Percentiles rank a stretch among this genome's conserved stretches.
phyloP scores from a whole-genome alignment of 441 rosid genomes.

The Croton setiger region DNA sequence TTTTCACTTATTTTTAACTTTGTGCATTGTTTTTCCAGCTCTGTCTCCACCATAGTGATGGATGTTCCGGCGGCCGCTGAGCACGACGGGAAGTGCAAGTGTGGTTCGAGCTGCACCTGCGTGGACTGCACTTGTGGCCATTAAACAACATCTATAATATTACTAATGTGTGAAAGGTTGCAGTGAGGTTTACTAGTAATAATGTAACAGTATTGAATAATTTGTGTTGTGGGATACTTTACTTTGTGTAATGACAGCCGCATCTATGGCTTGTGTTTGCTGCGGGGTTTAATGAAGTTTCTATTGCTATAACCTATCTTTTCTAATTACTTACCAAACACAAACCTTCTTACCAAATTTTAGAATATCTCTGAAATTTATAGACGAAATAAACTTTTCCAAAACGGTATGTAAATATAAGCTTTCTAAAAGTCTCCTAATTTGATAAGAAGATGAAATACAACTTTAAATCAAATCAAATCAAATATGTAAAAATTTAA shows the following conservation, averaged over 20 bases:
- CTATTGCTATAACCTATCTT: slow-evolving; percentile 8
- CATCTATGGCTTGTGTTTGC: slow-evolving; percentile 15
- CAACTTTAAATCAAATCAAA: too few relatives aligned
- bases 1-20: background rate
- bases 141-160: slow-evolving; percentile 3
- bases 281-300: slow-evolving; percentile 25
- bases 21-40: slow-evolving; percentile 35
- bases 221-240: background rate
- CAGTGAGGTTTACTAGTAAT: slow-evolving; percentile 6
- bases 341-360: too few relatives aligned
- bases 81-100: slow-evolving; percentile 72
- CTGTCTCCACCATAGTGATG: slow-evolving; percentile 35
- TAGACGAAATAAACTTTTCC: too few relatives aligned
- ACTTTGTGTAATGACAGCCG: slow-evolving; percentile 16
- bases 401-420: too few relatives aligned
- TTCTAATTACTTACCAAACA: background rate
- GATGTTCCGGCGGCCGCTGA: slow-evolving; percentile 50
- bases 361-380: too few relatives aligned
- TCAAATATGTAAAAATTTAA: too few relatives aligned
- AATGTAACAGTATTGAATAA: slow-evolving; percentile 24
- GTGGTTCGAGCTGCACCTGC: slow-evolving; percentile 66
- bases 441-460: too few relatives aligned
- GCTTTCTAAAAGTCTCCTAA: too few relatives aligned
- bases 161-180: background rate
- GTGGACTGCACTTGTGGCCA: slow-evolving; percentile 56